Percentiles rank a stretch among this genome's conserved stretches.
These are phyloP conservation scores for Paramecium tetraurelia DNA, from an alignment of 73 alveolate species.

Conservation along the genomic window DNA sequence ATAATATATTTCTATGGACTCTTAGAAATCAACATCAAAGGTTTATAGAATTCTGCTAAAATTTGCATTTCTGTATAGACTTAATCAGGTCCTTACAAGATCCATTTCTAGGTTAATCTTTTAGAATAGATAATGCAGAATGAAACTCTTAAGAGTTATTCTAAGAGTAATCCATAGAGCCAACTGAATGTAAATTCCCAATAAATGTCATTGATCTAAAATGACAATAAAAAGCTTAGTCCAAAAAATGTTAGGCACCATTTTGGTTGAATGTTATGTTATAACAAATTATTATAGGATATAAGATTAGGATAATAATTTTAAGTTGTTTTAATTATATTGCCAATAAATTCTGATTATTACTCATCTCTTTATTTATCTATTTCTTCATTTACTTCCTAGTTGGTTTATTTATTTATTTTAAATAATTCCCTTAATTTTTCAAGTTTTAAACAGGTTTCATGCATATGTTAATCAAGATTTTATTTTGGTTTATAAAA, in stretches of 20 bases:
- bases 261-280: neutral
- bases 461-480: slow-evolving; percentile 8
- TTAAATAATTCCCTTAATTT: neutral
- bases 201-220: neutral
- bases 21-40: neutral
- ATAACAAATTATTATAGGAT: neutral
- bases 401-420: neutral
- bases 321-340: neutral
- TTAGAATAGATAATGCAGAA: neutral
- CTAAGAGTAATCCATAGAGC: neutral
- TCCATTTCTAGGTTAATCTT: neutral
- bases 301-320: neutral
- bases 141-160: neutral
- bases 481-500: neutral
- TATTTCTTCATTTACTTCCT: neutral
- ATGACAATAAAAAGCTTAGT: neutral
- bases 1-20: slow-evolving; percentile 25
- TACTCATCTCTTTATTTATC: neutral
- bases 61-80: neutral
- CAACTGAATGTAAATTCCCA: neutral
- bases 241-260: neutral
- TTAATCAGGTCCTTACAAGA: slow-evolving; percentile 5
- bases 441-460: neutral
- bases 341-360: neutral
- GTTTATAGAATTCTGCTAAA: neutral